Conservation (phyloP, 352 stramenopile species). For the Thalassiosira livingstoniorum region DNA sequence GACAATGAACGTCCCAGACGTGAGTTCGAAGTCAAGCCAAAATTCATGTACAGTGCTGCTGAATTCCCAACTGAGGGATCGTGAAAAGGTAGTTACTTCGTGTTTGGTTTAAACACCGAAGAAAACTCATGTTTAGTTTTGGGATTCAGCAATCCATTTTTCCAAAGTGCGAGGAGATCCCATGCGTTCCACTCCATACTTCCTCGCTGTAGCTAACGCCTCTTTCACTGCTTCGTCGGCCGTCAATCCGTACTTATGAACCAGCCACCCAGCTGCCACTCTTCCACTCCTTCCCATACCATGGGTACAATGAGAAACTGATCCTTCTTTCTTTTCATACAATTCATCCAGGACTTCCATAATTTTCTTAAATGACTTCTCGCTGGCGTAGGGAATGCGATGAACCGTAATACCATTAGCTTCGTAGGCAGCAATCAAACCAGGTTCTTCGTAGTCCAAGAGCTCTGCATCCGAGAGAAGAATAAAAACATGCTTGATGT, state of each 20-base stretch:
- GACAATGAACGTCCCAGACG: too few species aligned
- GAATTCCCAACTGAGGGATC: too few species aligned
- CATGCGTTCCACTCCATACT: constrained; percentile 55
- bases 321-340: constrained; percentile 37
- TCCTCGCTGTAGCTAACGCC: constrained; percentile 46
- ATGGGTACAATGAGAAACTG: constrained; percentile 66
- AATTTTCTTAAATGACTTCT: constrained; percentile 42
- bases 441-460: constrained; percentile 55
- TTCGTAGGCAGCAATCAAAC: constrained; percentile 59
- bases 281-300: constrained; percentile 65
- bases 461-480: constrained; percentile 63
- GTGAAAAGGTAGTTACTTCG: too few species aligned
- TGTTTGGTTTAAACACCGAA: too few species aligned
- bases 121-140: too few species aligned
- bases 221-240: constrained; percentile 50
- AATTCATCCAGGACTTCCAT: constrained; percentile 50
- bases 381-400: constrained; percentile 51
- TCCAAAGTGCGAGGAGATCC: constrained; percentile 47
- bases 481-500: constrained; percentile 61
- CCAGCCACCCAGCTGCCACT: constrained; percentile 61
- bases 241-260: constrained; percentile 54
- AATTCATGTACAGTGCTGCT: too few species aligned
- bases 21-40: too few species aligned
- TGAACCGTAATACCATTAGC: constrained; percentile 44
- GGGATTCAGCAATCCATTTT: constrained; percentile 46